Evolutionary conservation across 73 alveolate genomes (phyloP).

Genomic region (Uronychia binucleata): DNA sequence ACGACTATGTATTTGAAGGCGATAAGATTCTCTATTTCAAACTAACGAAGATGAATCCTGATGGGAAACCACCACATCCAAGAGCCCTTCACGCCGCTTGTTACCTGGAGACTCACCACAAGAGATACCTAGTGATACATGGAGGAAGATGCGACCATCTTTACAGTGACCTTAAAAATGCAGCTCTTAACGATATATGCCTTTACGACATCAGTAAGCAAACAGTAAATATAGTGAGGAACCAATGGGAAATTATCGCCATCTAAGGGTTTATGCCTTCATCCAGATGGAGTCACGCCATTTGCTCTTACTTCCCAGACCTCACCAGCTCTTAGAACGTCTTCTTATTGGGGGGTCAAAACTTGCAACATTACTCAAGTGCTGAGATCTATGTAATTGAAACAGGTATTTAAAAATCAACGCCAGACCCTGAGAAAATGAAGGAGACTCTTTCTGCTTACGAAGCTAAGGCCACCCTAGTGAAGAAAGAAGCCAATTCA

Average conservation of each 20-base stretch:
- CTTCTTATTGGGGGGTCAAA: neutral
- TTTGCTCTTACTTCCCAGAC: too few relatives aligned
- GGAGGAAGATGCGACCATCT: conserved; percentile 53
- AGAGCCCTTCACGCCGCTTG: conserved; percentile 8
- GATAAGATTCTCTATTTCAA: neutral
- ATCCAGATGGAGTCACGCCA: conserved; percentile 38
- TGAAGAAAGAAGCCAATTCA: neutral
- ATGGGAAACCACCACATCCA: conserved; percentile 5
- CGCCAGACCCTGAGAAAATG: neutral
- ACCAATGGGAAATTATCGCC: conserved; percentile 40
- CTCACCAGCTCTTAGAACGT: neutral
- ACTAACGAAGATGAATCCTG: neutral
- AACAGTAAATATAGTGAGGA: neutral
- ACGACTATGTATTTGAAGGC: neutral
- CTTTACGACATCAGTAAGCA: conserved; percentile 7
- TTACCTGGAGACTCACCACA: neutral
- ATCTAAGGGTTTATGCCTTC: conserved; percentile 51
- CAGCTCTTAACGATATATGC: conserved; percentile 47
- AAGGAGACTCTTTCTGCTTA: neutral
- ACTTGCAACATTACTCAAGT: neutral
- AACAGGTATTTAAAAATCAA: neutral
- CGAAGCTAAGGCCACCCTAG: neutral
- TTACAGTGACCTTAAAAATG: conserved; percentile 26
- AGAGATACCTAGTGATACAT: neutral
- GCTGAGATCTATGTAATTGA: neutral